These are phyloP conservation scores for Hibiscus trionum DNA, from an alignment of 345 rosid genomes.

Conservation along the genomic window DNA sequence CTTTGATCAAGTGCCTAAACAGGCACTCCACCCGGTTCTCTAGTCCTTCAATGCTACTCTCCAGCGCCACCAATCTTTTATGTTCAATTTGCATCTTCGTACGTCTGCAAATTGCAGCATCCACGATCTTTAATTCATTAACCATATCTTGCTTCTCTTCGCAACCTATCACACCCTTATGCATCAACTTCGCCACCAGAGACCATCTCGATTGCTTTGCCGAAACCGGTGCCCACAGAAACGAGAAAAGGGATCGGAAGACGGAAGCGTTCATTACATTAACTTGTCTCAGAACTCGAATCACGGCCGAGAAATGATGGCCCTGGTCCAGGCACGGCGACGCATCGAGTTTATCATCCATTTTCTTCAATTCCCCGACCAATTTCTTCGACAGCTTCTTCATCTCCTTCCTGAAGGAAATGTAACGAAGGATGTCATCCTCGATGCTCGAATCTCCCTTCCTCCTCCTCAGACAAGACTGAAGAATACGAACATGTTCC, in stretches of 20 bases:
- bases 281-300: slow-evolving; percentile 37
- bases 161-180: slow-evolving; percentile 20
- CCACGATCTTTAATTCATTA: slow-evolving; percentile 41
- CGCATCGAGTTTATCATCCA: slow-evolving; percentile 22
- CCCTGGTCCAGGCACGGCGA: slow-evolving; percentile 19
- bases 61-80: slow-evolving; percentile 39
- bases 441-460: slow-evolving; percentile 26
- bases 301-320: slow-evolving; percentile 30
- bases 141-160: slow-evolving; percentile 27
- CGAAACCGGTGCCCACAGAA: slow-evolving; percentile 28
- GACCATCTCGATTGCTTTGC: slow-evolving; percentile 43
- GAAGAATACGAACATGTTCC: slow-evolving; percentile 47
- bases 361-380: slow-evolving; percentile 38
- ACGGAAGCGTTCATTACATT: slow-evolving; percentile 21
- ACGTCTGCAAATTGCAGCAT: slow-evolving; percentile 18
- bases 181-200: slow-evolving; percentile 38
- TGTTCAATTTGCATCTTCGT: slow-evolving; percentile 20
- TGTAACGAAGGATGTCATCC: slow-evolving; percentile 19
- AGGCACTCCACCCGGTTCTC: slow-evolving; percentile 47
- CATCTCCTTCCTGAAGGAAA: slow-evolving; percentile 41
- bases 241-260: slow-evolving; percentile 39
- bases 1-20: slow-evolving; percentile 48
- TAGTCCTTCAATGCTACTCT: slow-evolving; percentile 31
- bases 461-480: slow-evolving; percentile 51
- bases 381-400: slow-evolving; percentile 44